Percentiles rank a stretch among this genome's conserved stretches.
Conservation (phyloP, 192 early-diverging fungal genomes). For the Coemansia sp. region DNA sequence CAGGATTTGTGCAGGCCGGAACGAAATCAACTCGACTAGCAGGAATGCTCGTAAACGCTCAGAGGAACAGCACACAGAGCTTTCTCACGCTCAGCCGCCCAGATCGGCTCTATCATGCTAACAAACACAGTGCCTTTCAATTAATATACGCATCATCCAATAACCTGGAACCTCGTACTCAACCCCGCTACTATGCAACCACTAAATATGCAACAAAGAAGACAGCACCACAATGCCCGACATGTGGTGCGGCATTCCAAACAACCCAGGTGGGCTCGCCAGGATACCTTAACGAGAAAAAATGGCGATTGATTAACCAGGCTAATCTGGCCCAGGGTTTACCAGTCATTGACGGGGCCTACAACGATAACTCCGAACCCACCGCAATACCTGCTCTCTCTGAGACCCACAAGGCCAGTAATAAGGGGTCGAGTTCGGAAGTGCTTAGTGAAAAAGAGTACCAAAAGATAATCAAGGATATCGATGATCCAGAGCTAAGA, state of each 20-base stretch:
- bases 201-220: constrained; percentile 26
- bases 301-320: constrained; percentile 49
- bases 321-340: constrained; percentile 38
- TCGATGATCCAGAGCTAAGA: constrained; percentile 49
- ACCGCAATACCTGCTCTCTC: constrained; percentile 12
- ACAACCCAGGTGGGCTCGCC: constrained; percentile 37
- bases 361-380: not conserved
- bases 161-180: not conserved
- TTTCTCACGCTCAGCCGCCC: not conserved
- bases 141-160: not conserved
- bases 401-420: not conserved
- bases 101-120: not conserved
- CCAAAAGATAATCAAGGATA: constrained; percentile 18
- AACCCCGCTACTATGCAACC: constrained; percentile 15
- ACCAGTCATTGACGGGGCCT: not conserved
- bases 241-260: constrained; percentile 71
- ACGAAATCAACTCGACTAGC: not conserved
- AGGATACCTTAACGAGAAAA: constrained; percentile 57
- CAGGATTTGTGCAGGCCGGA: not conserved
- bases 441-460: constrained; percentile 53
- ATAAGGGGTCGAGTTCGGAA: constrained; percentile 5
- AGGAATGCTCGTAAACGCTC: not conserved
- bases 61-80: not conserved
- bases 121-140: not conserved
- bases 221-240: constrained; percentile 58